Percentiles rank a stretch among this genome's conserved stretches.
Conservation (phyloP, 106 monocot species). For the Allium cepa region DNA sequence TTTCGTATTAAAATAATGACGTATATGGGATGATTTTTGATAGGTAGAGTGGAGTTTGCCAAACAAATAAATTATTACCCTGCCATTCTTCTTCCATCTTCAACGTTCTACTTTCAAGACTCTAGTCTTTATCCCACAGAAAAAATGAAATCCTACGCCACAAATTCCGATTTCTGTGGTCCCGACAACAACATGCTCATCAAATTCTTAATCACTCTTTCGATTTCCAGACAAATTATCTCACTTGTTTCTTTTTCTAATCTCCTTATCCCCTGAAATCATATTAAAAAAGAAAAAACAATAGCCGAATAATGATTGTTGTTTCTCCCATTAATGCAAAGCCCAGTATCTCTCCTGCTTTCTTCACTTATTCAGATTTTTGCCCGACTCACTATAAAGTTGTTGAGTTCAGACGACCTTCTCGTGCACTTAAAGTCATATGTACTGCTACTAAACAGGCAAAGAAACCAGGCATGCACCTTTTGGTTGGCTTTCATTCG, state of each 20-base stretch:
- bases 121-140: no score
- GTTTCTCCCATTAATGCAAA: conserved; percentile 22
- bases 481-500: neutral
- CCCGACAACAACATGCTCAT: neutral
- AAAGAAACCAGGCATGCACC: conserved; percentile 46
- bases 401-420: neutral
- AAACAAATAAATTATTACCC: no score
- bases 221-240: neutral
- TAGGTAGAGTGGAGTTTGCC: no score
- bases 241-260: neutral
- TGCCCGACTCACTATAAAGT: conserved; percentile 20
- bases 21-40: no score
- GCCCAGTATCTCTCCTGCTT: conserved; percentile 13
- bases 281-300: no score
- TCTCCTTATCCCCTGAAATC: no score
- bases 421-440: conserved; percentile 15
- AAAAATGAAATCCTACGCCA: neutral
- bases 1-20: no score
- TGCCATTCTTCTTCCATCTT: no score
- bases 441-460: conserved; percentile 61
- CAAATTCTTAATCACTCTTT: neutral
- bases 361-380: conserved; percentile 6
- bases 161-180: neutral
- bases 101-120: no score
- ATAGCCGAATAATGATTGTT: neutral